Base-by-base conservation (phyloP, 2,329 filamentous ascomycete genomes). In the Cladosporium sp. region DNA sequence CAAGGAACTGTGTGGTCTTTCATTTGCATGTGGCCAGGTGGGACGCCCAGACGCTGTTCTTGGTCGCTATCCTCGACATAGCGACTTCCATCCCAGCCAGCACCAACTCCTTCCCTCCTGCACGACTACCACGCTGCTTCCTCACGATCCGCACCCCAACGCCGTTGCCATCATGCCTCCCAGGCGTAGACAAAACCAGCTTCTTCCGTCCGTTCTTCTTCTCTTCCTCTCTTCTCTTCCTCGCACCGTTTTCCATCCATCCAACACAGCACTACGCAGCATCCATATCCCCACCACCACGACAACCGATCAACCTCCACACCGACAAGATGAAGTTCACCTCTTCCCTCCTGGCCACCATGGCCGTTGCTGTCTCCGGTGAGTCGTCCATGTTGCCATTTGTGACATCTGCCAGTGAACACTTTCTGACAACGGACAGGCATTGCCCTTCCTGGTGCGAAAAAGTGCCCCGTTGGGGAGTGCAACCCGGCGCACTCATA, bases 181-280 rank as follows among this genome's bases (percentile, higher is more conserved):
- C 15, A 38, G n/a, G 8, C 28, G 36, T 36, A 41, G 32, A 58
- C 62, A 64, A 64, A 64, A 64, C 62, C 55, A 54, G 14, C 52
- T 21, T 38, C 28, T 21, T 30, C 28, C 55, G 12, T n/a, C 38
- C 52, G 36, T 59, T 32, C 36, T 38, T 30, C 30, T 54, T 41
- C 44, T 54, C 47, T 41, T 52, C 57, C 44, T 65, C 61, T 47
- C 34, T 44, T 24, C 26, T 54, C 54, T 52, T 64, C 30, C 38
- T 41, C 44, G 55, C 28, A 55, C 52, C 52, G 30, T 34, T 62
- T 47, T 38, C 21, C 59, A 62, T 62, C 59, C 44, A 62, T 62
- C 49, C 59, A 58, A 21, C 24, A 65, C 63, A 65, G 60, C 63
- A 34, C 63, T 51, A 59, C 63, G 41, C 55, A 52, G 55, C 63